A percentile compares a stretch with the other conserved stretches of the same genome.
Conservation (phyloP, 1,284 basidiomycete species). For the Boletus semigastroideus region DNA sequence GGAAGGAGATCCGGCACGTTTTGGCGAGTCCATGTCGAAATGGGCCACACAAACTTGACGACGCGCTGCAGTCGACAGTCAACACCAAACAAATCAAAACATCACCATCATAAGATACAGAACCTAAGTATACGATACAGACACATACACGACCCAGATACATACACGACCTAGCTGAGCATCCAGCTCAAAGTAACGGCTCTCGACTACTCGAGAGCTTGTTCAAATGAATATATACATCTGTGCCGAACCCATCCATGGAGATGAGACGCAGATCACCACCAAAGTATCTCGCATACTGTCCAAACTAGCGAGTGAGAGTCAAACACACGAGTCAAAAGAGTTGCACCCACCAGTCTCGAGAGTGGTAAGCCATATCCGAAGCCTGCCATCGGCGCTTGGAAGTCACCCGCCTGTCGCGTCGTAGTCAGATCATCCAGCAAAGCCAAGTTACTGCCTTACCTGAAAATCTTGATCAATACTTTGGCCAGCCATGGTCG, state of each 20-base stretch:
- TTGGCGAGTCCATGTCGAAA: constrained; percentile 64
- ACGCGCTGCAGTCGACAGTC: constrained; percentile 2
- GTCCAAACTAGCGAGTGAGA: constrained; percentile 9
- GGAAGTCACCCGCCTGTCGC: constrained; percentile 77
- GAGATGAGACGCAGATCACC: constrained; percentile 93
- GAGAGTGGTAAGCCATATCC: constrained; percentile 92
- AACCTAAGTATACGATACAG: no score
- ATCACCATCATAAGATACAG: no score
- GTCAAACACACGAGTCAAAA: not conserved
- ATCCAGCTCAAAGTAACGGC: constrained; percentile 59
- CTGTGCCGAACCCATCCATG: constrained; percentile 95
- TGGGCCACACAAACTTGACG: constrained; percentile 17
- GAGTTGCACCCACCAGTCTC: constrained; percentile 59
- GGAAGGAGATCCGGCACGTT: constrained; percentile 67
- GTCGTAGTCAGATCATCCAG: not conserved
- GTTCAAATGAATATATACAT: constrained; percentile 90
- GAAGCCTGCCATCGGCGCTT: constrained; percentile 97
- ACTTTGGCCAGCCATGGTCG: constrained; percentile 89
- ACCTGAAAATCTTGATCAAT: constrained; percentile 79
- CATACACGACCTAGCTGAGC: not conserved
- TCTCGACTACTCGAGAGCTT: constrained; percentile 78
- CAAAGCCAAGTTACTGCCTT: not conserved
- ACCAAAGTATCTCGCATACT: constrained; percentile 95
- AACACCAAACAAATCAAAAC: constrained; percentile 22
- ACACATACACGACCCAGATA: constrained; percentile 3